Conservation (phyloP, 108 stramenopile species). For the Skeletonema tropicum region DNA sequence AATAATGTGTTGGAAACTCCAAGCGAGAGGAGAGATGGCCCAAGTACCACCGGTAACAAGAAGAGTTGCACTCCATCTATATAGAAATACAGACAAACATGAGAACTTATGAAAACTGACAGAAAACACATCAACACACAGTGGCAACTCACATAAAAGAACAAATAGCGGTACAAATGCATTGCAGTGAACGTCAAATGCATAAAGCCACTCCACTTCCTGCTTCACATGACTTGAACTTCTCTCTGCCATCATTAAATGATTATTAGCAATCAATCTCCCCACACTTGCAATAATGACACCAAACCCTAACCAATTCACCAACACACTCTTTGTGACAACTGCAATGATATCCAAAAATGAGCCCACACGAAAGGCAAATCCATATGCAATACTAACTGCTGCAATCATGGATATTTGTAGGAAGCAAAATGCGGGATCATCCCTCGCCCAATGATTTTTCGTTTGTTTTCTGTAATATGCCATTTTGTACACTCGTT, state of each 20-base stretch:
- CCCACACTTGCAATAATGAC: constrained; percentile 69
- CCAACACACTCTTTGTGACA: constrained; percentile 43
- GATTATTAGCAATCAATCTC: constrained; percentile 78
- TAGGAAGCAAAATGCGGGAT: constrained; percentile 96
- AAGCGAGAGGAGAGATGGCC: constrained; percentile 75
- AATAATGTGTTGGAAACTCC: constrained; percentile 91
- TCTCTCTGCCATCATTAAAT: constrained; percentile 62
- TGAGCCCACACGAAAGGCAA: constrained; percentile 77
- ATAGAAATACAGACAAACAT: not conserved
- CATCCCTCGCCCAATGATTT: constrained; percentile 98
- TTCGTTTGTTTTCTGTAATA: constrained; percentile 95
- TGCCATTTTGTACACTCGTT: constrained; percentile 87
- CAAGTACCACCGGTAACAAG: constrained; percentile 90
- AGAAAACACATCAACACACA: constrained; percentile 3
- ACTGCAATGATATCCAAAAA: constrained; percentile 58
- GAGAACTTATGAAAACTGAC: constrained; percentile 6
- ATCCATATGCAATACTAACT: constrained; percentile 73
- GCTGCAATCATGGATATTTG: constrained; percentile 84
- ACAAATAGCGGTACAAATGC: constrained; percentile 95
- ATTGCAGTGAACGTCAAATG: constrained; percentile 99
- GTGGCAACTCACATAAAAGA: constrained; percentile 75
- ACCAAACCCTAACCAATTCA: constrained; percentile 66
- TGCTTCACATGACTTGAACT: constrained; percentile 87
- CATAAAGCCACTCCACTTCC: constrained; percentile 97
- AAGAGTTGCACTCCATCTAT: constrained; percentile 94